Conservation (phyloP, 345 rosid species). For the Diplotaxis tenuifolia region DNA sequence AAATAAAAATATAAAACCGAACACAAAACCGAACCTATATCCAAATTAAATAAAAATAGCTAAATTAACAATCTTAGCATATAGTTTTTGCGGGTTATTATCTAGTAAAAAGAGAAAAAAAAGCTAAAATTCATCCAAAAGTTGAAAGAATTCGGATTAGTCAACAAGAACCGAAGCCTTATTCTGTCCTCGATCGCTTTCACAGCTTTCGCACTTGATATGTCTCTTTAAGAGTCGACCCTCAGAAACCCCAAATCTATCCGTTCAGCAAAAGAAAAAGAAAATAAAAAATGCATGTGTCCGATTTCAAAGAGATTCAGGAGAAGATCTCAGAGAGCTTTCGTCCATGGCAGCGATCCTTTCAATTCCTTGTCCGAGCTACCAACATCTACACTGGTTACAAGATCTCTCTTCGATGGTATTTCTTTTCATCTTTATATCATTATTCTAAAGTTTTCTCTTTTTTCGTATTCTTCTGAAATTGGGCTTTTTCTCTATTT, state of each 20-base stretch:
- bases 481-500: slow-evolving; percentile 6
- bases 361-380: slow-evolving; percentile 89
- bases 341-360: slow-evolving; percentile 88
- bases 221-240: not conserved
- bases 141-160: not conserved
- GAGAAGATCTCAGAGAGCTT: slow-evolving; percentile 56
- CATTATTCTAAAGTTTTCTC: not conserved
- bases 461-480: not conserved
- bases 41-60: too few relatives aligned
- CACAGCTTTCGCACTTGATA: not conserved
- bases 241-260: not conserved
- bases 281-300: slow-evolving; percentile 39
- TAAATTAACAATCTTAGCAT: too few relatives aligned
- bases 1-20: too few relatives aligned
- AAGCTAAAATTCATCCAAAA: too few relatives aligned
- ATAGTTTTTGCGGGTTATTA: too few relatives aligned
- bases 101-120: too few relatives aligned
- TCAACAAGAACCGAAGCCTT: not conserved
- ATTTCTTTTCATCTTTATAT: not conserved
- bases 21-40: too few relatives aligned
- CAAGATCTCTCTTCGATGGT: slow-evolving; percentile 52
- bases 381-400: slow-evolving; percentile 80
- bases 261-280: not conserved
- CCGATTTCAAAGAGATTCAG: slow-evolving; percentile 59
- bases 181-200: not conserved